phyloP scores from a whole-genome alignment of 2,329 filamentous ascomycete species.

The Xylaria sp. region DNA sequence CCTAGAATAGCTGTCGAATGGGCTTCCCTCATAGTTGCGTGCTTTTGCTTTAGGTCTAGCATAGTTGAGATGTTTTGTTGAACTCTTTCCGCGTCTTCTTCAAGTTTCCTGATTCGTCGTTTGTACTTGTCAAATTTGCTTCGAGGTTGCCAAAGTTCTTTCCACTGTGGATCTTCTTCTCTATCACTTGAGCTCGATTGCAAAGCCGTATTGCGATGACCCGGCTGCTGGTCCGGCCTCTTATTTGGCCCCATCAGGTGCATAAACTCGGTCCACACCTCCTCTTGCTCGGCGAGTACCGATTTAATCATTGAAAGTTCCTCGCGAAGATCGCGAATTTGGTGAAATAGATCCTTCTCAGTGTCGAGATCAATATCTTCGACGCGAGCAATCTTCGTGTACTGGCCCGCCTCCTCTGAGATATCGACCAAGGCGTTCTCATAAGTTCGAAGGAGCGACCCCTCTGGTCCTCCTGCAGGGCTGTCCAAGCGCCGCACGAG shows the following conservation, averaged over 20 bases:
- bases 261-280: conserved; percentile 43
- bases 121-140: conserved; percentile 16
- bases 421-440: conserved; percentile 17
- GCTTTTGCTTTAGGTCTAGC: conserved; percentile 21
- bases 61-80: conserved; percentile 9
- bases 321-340: conserved; percentile 25
- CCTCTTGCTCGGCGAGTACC: conserved; percentile 18
- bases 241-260: conserved; percentile 41
- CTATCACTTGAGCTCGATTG: no score
- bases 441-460: conserved; percentile 8
- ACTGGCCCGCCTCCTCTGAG: conserved; percentile 15
- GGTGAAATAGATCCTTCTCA: conserved; percentile 16
- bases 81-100: conserved; percentile 20
- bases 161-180: neutral
- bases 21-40: conserved; percentile 20
- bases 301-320: conserved; percentile 28
- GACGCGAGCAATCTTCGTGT: conserved; percentile 6
- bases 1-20: conserved; percentile 18
- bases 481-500: neutral
- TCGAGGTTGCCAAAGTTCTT: neutral
- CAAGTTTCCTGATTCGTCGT: conserved; percentile 15
- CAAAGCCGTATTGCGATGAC: no score
- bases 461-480: neutral
- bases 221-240: neutral
- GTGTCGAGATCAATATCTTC: conserved; percentile 22